Evolutionary conservation across 225 moss, liverwort and hornwort genomes (phyloP).

Genomic region (Sphagnum tenellum): DNA sequence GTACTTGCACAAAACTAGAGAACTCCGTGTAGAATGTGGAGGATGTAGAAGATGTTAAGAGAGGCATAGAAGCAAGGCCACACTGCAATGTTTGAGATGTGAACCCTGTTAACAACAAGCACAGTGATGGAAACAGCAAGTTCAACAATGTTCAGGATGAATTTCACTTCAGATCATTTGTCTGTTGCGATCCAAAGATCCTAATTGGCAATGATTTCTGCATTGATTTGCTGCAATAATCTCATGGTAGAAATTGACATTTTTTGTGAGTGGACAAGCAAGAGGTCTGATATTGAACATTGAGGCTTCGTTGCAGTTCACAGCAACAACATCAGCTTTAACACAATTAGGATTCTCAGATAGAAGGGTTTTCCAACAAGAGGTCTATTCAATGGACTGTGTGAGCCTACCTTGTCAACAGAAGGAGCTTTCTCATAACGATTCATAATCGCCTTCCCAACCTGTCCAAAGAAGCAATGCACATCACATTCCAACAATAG

Average conservation of each 20-base stretch:
- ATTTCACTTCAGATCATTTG: too few species aligned
- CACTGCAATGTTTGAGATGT: too few species aligned
- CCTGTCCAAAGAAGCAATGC: conserved; percentile 7
- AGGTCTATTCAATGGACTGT: background rate
- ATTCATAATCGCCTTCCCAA: conserved; percentile 33
- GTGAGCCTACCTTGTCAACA: conserved; percentile 22
- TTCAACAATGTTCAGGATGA: too few species aligned
- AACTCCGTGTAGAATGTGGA: too few species aligned
- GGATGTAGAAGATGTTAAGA: too few species aligned
- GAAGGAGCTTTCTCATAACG: conserved; percentile 37
- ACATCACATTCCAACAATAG: background rate
- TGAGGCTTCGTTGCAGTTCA: background rate
- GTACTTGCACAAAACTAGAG: background rate
- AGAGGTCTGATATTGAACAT: background rate
- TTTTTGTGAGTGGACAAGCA: too few species aligned
- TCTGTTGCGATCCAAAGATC: too few species aligned
- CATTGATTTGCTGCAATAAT: background rate
- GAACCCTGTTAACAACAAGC: too few species aligned
- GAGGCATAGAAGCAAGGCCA: too few species aligned
- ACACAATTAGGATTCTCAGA: background rate
- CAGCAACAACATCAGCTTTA: background rate
- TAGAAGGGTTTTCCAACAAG: background rate
- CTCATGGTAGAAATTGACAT: background rate
- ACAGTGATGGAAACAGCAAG: too few species aligned
- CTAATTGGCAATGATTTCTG: too few species aligned